Evolutionary conservation across 2,329 filamentous ascomycete species (phyloP).

Genomic region (Gnomoniopsis smithogilvyi): DNA sequence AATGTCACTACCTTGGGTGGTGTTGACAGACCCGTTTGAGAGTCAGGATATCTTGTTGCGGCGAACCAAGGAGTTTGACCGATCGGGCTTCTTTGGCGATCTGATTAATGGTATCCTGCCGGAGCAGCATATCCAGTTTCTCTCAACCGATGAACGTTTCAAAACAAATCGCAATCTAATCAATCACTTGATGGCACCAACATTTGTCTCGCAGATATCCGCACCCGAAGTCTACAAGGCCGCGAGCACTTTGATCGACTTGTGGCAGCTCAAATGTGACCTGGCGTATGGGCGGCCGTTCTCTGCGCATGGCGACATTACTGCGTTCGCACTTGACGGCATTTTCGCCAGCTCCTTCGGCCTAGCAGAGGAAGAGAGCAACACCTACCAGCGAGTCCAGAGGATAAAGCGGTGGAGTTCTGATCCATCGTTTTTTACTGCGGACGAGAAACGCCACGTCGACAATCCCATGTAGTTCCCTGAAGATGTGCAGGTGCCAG

Average conservation of each 20-base stretch:
- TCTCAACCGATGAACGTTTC: slow-evolving; percentile 14
- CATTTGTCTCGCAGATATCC: not conserved
- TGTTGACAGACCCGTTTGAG: slow-evolving; percentile 21
- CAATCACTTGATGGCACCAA: slow-evolving; percentile 12
- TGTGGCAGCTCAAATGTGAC: slow-evolving; percentile 20
- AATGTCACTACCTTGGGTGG: slow-evolving; percentile 22
- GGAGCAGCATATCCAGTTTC: slow-evolving; percentile 30
- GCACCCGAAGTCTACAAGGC: slow-evolving; percentile 7
- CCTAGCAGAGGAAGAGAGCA: too few relatives aligned
- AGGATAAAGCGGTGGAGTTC: too few relatives aligned
- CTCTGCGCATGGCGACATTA: slow-evolving; percentile 6
- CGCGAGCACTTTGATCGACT: slow-evolving; percentile 20
- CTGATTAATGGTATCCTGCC: slow-evolving; percentile 30
- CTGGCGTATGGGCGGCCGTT: slow-evolving; percentile 17
- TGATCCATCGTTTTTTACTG: too few relatives aligned
- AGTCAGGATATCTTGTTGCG: slow-evolving; percentile 22
- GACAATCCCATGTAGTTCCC: too few relatives aligned
- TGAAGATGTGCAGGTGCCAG: too few relatives aligned
- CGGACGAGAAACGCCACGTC: too few relatives aligned
- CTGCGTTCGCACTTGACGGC: slow-evolving; percentile 6
- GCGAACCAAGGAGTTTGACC: slow-evolving; percentile 20
- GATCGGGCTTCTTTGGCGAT: slow-evolving; percentile 4
- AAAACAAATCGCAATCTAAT: slow-evolving; percentile 2
- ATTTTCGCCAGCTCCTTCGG: slow-evolving; percentile 27
- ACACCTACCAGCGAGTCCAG: too few relatives aligned